Percentiles rank a stretch among this genome's conserved stretches.
phyloP scores from a whole-genome alignment of 441 rosid species.

The Brassica hybrid region DNA sequence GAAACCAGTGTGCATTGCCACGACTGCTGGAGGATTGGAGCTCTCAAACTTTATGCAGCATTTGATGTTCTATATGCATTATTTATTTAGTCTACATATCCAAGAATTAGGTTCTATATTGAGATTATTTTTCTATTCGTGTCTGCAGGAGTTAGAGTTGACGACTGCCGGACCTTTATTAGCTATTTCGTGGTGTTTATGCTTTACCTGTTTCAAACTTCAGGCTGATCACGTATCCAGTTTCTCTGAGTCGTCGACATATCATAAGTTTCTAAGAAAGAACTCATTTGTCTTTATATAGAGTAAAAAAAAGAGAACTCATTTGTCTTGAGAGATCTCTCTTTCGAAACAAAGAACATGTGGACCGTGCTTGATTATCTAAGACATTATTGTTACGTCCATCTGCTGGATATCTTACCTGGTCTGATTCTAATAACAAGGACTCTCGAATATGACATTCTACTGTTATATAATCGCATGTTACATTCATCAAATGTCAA shows the following conservation, averaged over 20 bases:
- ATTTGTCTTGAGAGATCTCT: constrained; percentile 92
- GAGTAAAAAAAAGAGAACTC: constrained; percentile 46
- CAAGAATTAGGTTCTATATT: constrained; percentile 28
- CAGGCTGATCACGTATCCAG: constrained; percentile 81
- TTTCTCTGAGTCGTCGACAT: constrained; percentile 77
- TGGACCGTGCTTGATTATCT: constrained; percentile 97
- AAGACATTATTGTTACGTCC: constrained; percentile 90
- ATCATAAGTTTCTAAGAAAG: constrained; percentile 79
- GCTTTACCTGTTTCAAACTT: constrained; percentile 86
- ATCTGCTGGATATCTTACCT: constrained; percentile 92
- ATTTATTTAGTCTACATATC: neutral
- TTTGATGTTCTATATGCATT: constrained; percentile 15
- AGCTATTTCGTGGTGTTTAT: constrained; percentile 87
- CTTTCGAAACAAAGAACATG: constrained; percentile 97
- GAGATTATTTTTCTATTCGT: constrained; percentile 13
- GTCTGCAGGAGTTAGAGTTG: constrained; percentile 83
- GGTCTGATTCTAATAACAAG: constrained; percentile 92
- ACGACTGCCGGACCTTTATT: constrained; percentile 83
- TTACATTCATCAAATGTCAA: constrained; percentile 15
- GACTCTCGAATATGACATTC: constrained; percentile 95
- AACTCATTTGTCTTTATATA: constrained; percentile 71
- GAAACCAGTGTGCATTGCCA: constrained; percentile 68
- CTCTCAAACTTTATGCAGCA: constrained; percentile 43
- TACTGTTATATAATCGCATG: constrained; percentile 29
- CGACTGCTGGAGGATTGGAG: constrained; percentile 85